Evolutionary conservation across 1,284 basidiomycete genomes (phyloP), one percentile per base, ranked within the genome.

Genomic region (Limonomyces culmigenus): DNA sequence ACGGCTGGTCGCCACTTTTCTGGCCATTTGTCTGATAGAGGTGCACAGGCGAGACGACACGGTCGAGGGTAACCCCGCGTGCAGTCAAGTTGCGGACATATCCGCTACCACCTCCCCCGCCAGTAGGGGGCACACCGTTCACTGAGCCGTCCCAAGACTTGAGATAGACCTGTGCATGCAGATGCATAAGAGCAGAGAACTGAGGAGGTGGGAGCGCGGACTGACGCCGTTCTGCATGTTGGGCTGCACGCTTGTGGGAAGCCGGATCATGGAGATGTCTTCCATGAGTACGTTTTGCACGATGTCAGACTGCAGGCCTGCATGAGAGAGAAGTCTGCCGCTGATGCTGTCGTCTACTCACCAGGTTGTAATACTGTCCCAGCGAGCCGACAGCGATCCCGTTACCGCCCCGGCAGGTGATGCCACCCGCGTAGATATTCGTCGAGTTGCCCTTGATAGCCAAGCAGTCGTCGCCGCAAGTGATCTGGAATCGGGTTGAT

Each of bases 381-480:
- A 74, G 52, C 3, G 69, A 74, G 14, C 73, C 74, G 44, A 76
- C 68, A 0, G 74, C 70, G 33, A 76, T 63, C 3, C 72, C 73
- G 38, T 71, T 74, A 13, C 73, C 73, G n/a, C 72, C 72, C 18
- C 60, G 55, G 44, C 72, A 74, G 29, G 63, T 65, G 34, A 72
- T 56, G 43, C 70, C 67, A 2, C 55, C 47, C 1, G 59, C 63
- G 15, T 60, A 39, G 38, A 76, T 57, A 42, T 70, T 67, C 12
- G 70, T 66, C 29, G 69, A 68, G 48, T 74, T 75, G 62, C 70
- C 69, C 53, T 75, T 76, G 52, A 75, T 66, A 4, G 71, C 71
- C n/a, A 76, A 50, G 43, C 71, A 75, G 48, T 76, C 74, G 46
- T 76, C 75, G 10, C 74, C 72, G 37, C 62, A 65, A 16, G 68